Conservation (phyloP, 129 eudicot genomes). For the Helianthus tuberosus region DNA sequence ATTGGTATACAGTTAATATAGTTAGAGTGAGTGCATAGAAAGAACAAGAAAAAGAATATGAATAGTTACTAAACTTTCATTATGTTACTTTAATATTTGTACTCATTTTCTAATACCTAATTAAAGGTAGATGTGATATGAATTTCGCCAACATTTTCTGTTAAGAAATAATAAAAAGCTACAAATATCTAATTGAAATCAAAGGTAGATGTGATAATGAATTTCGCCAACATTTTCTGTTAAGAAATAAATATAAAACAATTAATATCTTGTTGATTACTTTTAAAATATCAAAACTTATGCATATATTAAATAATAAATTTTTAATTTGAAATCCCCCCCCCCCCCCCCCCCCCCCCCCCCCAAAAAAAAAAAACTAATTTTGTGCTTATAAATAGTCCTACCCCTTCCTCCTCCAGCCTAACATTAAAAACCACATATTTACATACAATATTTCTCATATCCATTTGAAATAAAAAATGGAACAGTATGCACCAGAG, state of each 20-base stretch:
- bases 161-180: background rate
- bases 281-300: background rate
- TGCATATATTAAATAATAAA: background rate
- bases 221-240: background rate
- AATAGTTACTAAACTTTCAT: too few species aligned
- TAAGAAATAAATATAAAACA: background rate
- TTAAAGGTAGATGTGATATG: background rate
- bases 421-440: slow-evolving; percentile 8
- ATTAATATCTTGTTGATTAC: background rate
- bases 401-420: background rate
- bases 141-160: background rate
- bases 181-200: background rate
- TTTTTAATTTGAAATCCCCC: background rate
- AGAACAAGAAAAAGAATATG: too few species aligned
- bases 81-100: too few species aligned
- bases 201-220: background rate
- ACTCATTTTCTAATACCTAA: too few species aligned
- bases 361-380: background rate
- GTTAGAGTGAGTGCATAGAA: too few species aligned
- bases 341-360: background rate
- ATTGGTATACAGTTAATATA: too few species aligned
- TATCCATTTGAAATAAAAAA: slow-evolving; percentile 19
- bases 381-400: slow-evolving; percentile 43
- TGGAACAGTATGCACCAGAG: slow-evolving; percentile 62
- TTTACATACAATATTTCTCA: background rate